These are phyloP conservation scores for Cubamyces sp. DNA, from an alignment of 768 basidiomycete genomes.

Conservation along the genomic window DNA sequence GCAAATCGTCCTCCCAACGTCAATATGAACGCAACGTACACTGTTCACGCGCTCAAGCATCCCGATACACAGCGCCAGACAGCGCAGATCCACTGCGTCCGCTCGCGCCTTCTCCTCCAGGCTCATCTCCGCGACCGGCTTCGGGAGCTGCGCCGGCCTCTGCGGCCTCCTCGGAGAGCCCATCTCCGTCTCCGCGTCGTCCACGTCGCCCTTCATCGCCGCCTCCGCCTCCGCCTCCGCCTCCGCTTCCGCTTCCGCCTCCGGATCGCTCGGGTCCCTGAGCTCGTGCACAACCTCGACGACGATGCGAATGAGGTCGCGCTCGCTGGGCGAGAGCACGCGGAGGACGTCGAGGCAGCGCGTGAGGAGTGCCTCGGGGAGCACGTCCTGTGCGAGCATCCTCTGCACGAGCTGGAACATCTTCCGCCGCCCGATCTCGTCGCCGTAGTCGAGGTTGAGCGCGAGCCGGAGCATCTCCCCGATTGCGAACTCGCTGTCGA, in stretches of 20 bases:
- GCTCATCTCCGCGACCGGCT: constrained; percentile 48
- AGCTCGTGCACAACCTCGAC: constrained; percentile 88
- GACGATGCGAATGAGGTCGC: constrained; percentile 84
- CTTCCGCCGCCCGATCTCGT: constrained; percentile 88
- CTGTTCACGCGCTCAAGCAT: constrained; percentile 87
- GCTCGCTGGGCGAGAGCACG: constrained; percentile 70
- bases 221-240: constrained; percentile 36
- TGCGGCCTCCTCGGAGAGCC: constrained; percentile 21
- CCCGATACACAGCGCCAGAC: constrained; percentile 76
- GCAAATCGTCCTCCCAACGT: too few species aligned
- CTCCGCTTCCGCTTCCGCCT: too few species aligned
- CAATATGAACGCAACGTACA: constrained; percentile 46
- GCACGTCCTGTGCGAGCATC: constrained; percentile 73
- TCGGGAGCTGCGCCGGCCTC: constrained; percentile 31
- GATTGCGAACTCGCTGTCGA: constrained; percentile 68
- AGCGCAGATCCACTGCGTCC: constrained; percentile 73
- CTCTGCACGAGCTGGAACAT: constrained; percentile 89
- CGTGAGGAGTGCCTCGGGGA: constrained; percentile 73
- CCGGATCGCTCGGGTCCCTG: constrained; percentile 56
- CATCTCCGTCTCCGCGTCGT: constrained; percentile 41
- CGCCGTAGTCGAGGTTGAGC: constrained; percentile 83
- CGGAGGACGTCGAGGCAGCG: constrained; percentile 84
- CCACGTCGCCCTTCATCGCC: constrained; percentile 22
- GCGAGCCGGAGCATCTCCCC: constrained; percentile 81
- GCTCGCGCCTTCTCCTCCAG: constrained; percentile 60